A percentile compares a stretch with the other conserved stretches of the same genome.
These are phyloP conservation scores for Aureobasidium musti DNA, from an alignment of 2,329 filamentous ascomycete genomes.

Conservation along the genomic window DNA sequence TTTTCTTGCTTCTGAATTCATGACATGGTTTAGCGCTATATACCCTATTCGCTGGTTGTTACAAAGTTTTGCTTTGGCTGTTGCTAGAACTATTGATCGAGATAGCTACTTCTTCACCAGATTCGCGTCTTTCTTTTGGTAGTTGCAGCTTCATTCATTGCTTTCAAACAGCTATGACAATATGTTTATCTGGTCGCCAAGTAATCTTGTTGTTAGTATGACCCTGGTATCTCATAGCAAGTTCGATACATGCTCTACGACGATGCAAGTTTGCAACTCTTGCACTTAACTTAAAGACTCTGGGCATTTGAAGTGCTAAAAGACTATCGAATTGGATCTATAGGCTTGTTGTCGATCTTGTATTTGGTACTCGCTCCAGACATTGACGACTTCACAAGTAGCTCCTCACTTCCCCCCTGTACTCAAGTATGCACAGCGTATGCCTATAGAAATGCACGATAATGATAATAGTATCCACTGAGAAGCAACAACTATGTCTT, in stretches of 20 bases:
- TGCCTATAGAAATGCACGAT: too few species aligned
- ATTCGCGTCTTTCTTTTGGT: neutral
- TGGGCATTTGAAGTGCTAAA: neutral
- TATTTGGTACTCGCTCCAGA: too few species aligned
- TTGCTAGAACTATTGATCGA: neutral
- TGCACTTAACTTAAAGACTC: neutral
- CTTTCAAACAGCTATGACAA: neutral
- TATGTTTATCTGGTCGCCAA: neutral
- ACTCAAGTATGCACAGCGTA: too few species aligned
- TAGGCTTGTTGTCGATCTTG: too few species aligned
- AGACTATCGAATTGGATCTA: neutral
- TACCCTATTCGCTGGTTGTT: conserved; percentile 17
- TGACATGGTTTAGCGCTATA: conserved; percentile 16
- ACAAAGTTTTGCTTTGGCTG: neutral
- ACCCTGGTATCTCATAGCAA: neutral
- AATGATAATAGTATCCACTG: too few species aligned
- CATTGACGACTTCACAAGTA: too few species aligned
- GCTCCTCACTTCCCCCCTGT: too few species aligned
- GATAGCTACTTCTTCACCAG: too few species aligned
- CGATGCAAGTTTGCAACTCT: neutral
- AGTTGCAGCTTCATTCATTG: neutral
- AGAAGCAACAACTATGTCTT: too few species aligned
- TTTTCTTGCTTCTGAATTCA: neutral
- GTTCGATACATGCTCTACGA: neutral
- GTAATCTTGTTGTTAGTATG: neutral